Conservation (phyloP, 2,329 filamentous ascomycete species). For the Colletotrichum higginsianum region DNA sequence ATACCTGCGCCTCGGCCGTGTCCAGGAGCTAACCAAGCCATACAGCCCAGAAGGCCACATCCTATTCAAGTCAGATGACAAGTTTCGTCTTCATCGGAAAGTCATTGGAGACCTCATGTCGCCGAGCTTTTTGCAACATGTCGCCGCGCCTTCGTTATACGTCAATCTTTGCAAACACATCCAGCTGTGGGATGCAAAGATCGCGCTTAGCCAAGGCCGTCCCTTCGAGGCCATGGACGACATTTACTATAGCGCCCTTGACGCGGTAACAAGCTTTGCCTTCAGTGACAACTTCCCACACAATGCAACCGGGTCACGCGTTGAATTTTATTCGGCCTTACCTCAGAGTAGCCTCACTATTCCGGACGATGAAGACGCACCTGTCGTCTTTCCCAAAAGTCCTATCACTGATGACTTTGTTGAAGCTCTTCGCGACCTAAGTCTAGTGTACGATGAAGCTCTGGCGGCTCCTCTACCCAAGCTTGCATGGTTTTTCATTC, state of each 20-base stretch:
- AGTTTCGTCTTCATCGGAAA: slow-evolving; percentile 51
- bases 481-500: background rate
- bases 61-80: slow-evolving; percentile 47
- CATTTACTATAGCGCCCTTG: slow-evolving; percentile 49
- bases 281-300: slow-evolving; percentile 44
- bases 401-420: background rate
- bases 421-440: background rate
- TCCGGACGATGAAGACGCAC: background rate
- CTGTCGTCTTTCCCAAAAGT: background rate
- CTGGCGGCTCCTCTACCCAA: background rate
- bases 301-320: background rate
- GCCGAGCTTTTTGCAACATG: slow-evolving; percentile 50
- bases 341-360: background rate
- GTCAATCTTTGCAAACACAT: slow-evolving; percentile 49
- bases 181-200: slow-evolving; percentile 53
- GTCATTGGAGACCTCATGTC: slow-evolving; percentile 57
- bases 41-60: slow-evolving; percentile 50
- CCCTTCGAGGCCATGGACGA: slow-evolving; percentile 49
- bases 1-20: slow-evolving; percentile 36
- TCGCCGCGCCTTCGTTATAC: slow-evolving; percentile 53
- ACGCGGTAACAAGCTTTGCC: slow-evolving; percentile 49
- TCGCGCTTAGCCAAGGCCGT: slow-evolving; percentile 46
- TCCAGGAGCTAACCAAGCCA: background rate
- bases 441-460: background rate
- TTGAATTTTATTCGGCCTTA: background rate